A percentile compares a stretch with the other conserved stretches of the same genome.
Conservation (phyloP, 2,329 filamentous ascomycete genomes). For the Aspergillus ustus region DNA sequence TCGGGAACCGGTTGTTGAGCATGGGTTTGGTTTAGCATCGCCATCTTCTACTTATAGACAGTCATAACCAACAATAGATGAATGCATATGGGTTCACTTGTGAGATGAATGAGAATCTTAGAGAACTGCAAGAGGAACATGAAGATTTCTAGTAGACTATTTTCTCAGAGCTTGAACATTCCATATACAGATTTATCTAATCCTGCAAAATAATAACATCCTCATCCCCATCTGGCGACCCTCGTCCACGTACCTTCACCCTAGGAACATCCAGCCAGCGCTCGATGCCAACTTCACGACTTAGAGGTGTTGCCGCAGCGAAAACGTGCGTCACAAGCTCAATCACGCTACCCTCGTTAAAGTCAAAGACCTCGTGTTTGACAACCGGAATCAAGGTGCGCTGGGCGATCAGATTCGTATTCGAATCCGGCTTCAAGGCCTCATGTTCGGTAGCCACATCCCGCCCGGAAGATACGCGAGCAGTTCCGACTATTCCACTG, state of each 20-base stretch:
- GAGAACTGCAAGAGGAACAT: no score
- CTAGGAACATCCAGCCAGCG: conserved; percentile 3
- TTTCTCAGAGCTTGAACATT: no score
- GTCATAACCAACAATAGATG: no score
- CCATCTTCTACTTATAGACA: not conserved
- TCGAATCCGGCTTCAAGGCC: conserved; percentile 34
- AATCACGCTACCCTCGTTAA: not conserved
- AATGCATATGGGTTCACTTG: no score
- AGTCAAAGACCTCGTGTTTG: conserved; percentile 10
- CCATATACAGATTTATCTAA: not conserved
- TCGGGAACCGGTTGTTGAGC: conserved; percentile 47
- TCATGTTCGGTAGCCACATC: conserved; percentile 16
- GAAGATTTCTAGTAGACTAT: no score
- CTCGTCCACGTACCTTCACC: not conserved
- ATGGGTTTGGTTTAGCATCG: conserved; percentile 21
- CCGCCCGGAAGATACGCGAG: conserved; percentile 9
- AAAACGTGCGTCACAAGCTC: conserved; percentile 11
- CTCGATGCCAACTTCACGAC: not conserved
- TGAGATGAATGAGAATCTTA: no score
- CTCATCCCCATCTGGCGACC: not conserved
- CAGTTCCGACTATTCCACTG: not conserved
- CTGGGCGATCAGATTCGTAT: conserved; percentile 35
- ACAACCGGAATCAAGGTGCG: conserved; percentile 32
- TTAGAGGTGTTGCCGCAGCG: not conserved
- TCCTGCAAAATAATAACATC: not conserved